These are phyloP conservation scores for Chaetomium fimeti DNA, from an alignment of 495 filamentous ascomycete species.

Conservation along the genomic window DNA sequence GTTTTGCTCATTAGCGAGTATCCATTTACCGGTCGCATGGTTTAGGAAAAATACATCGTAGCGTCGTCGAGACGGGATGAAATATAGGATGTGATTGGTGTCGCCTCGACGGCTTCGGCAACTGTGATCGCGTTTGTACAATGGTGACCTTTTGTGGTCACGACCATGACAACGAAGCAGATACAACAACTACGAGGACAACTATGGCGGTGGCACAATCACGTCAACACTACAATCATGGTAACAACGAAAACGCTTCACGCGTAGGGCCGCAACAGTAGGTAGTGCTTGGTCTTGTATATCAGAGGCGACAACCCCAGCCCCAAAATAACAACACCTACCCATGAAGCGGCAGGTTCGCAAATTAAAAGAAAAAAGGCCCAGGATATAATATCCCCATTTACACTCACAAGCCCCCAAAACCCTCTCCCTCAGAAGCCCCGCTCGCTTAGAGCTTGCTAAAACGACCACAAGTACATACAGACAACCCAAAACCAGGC, in stretches of 20 bases:
- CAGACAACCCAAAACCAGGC: constrained; percentile 10
- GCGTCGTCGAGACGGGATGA: too few relatives aligned
- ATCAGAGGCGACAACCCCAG: background rate
- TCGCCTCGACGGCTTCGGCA: too few relatives aligned
- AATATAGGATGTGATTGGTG: too few relatives aligned
- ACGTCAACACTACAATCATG: background rate
- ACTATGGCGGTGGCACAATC: background rate
- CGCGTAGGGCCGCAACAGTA: background rate
- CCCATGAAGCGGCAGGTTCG: background rate
- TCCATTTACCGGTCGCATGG: too few relatives aligned
- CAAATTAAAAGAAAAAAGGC: background rate
- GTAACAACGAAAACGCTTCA: background rate
- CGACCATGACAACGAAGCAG: background rate
- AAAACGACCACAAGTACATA: constrained; percentile 4
- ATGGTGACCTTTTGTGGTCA: too few relatives aligned
- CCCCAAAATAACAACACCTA: background rate
- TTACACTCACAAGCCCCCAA: background rate
- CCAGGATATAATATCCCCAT: background rate
- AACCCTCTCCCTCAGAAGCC: background rate
- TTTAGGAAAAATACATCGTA: too few relatives aligned
- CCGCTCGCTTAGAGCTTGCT: background rate
- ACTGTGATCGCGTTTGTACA: too few relatives aligned
- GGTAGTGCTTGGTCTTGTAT: background rate
- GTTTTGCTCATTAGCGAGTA: too few relatives aligned
- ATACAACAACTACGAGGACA: background rate